phyloP scores from a whole-genome alignment of 2,329 filamentous ascomycete species.

The Lasiodiplodia sp. region DNA sequence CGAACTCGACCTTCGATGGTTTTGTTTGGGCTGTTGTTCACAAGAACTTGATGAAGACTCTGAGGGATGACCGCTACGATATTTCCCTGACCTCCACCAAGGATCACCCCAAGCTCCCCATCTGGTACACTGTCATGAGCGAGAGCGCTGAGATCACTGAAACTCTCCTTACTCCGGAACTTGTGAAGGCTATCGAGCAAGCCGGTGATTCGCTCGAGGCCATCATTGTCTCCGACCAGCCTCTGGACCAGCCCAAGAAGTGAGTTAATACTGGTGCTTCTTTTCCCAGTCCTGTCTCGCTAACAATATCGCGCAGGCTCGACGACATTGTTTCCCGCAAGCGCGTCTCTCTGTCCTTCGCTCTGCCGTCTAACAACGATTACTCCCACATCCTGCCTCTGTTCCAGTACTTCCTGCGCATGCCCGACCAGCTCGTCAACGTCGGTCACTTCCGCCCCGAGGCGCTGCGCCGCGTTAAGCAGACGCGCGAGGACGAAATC shows the following conservation, averaged over 20 bases:
- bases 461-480: constrained; percentile 83
- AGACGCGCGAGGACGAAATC: constrained; percentile 80
- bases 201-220: constrained; percentile 82
- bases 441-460: constrained; percentile 85
- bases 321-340: constrained; percentile 86
- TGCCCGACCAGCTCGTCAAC: constrained; percentile 82
- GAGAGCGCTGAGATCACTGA: constrained; percentile 97
- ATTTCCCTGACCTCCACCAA: constrained; percentile 91
- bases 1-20: constrained; percentile 75
- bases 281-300: constrained; percentile 28
- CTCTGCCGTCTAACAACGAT: constrained; percentile 62
- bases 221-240: constrained; percentile 88
- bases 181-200: constrained; percentile 78
- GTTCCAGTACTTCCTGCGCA: constrained; percentile 80
- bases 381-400: constrained; percentile 71
- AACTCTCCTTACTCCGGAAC: constrained; percentile 82
- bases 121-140: constrained; percentile 93
- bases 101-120: constrained; percentile 87
- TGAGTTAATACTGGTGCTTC: constrained; percentile 55
- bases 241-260: constrained; percentile 84
- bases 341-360: constrained; percentile 79
- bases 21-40: constrained; percentile 97
- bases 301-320: constrained; percentile 60
- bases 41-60: constrained; percentile 89
- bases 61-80: constrained; percentile 94